A percentile compares a stretch with the other conserved stretches of the same genome.
Evolutionary conservation across 768 basidiomycete genomes (phyloP).

Genomic region (Grammothele lineata): DNA sequence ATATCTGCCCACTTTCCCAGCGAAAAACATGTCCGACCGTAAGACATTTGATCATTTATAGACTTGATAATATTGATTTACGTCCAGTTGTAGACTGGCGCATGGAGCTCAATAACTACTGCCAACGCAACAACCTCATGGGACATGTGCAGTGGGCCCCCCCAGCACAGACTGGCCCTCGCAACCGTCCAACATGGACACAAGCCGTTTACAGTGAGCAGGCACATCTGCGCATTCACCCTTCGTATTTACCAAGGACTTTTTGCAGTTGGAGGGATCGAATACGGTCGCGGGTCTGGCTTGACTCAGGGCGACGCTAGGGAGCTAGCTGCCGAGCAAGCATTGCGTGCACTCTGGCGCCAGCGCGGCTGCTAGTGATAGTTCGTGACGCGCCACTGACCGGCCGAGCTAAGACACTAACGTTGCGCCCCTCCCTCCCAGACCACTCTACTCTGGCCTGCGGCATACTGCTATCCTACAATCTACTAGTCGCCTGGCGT

Average conservation of each 20-base stretch:
- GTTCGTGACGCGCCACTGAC: too few relatives aligned
- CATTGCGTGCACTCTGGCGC: constrained; percentile 10
- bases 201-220: constrained; percentile 26
- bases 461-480: background rate
- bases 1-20: too few relatives aligned
- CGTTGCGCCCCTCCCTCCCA: too few relatives aligned
- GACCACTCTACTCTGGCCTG: background rate
- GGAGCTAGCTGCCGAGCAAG: constrained; percentile 24
- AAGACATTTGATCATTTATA: too few relatives aligned
- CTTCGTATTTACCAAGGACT: too few relatives aligned
- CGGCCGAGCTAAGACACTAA: too few relatives aligned
- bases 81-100: constrained; percentile 19
- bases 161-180: constrained; percentile 17
- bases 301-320: constrained; percentile 17
- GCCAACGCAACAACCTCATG: constrained; percentile 15
- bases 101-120: constrained; percentile 25
- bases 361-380: background rate
- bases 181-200: constrained; percentile 25
- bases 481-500: background rate
- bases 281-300: constrained; percentile 22
- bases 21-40: too few relatives aligned
- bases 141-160: constrained; percentile 5
- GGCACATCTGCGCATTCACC: background rate
- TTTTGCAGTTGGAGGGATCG: constrained; percentile 18
- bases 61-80: too few relatives aligned